phyloP scores from a whole-genome alignment of 106 monocot species.

The Dendrobium chrysotoxum region DNA sequence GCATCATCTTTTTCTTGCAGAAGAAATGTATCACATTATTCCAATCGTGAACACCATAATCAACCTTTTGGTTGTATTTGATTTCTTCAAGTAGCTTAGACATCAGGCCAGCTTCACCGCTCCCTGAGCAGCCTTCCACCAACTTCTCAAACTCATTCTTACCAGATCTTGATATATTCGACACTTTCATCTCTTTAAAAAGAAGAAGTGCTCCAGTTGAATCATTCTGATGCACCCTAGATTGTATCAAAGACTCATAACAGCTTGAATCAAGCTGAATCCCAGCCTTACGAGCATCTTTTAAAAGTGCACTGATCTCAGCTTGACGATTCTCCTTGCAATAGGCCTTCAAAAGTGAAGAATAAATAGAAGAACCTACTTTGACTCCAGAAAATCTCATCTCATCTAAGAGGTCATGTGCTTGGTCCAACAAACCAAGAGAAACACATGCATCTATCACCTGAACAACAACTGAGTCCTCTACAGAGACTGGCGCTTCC shows the following conservation, averaged over 20 bases:
- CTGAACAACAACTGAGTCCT: conserved; percentile 68
- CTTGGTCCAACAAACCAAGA: conserved; percentile 66
- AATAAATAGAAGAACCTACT: conserved; percentile 69
- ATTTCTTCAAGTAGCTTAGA: conserved; percentile 74
- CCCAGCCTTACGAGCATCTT: conserved; percentile 71
- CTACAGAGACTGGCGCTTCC: conserved; percentile 58
- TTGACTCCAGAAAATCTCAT: conserved; percentile 78
- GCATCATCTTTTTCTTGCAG: conserved; percentile 90
- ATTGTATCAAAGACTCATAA: conserved; percentile 65
- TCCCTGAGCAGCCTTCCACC: conserved; percentile 35
- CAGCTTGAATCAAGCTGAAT: conserved; percentile 79
- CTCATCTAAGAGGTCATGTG: conserved; percentile 91
- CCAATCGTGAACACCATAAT: conserved; percentile 85
- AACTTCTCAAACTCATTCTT: conserved; percentile 35
- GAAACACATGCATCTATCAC: conserved; percentile 80
- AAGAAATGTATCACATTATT: conserved; percentile 88
- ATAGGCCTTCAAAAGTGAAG: conserved; percentile 70
- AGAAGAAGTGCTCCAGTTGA: conserved; percentile 45
- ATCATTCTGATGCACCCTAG: conserved; percentile 36
- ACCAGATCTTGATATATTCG: conserved; percentile 36
- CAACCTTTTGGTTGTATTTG: conserved; percentile 27
- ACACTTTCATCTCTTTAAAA: conserved; percentile 72
- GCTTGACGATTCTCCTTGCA: conserved; percentile 54
- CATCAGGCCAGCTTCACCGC: conserved; percentile 50
- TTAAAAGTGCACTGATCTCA: conserved; percentile 55